A percentile compares a stretch with the other conserved stretches of the same genome.
Conservation (phyloP, 352 stramenopile genomes). For the Phytopythium kandeliae region DNA sequence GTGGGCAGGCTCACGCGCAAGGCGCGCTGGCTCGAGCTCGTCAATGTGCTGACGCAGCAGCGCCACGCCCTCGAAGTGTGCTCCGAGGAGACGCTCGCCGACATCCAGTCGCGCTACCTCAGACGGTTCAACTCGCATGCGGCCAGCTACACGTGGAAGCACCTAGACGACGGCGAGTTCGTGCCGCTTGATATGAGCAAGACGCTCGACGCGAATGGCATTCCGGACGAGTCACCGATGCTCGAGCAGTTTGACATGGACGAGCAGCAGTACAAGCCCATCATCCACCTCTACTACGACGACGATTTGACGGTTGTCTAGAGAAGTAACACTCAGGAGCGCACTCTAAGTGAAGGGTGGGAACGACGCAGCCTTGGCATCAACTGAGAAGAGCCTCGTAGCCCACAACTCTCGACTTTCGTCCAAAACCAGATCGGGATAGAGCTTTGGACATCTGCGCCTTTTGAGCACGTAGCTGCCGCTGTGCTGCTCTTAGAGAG, state of each 20-base stretch:
- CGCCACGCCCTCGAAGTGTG: conserved; percentile 78
- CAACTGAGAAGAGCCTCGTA: too few species aligned
- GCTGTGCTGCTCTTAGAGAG: too few species aligned
- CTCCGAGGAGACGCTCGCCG: conserved; percentile 81
- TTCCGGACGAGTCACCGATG: conserved; percentile 71
- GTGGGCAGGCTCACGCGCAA: conserved; percentile 70
- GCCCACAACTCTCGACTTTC: too few species aligned
- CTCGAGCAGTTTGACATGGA: conserved; percentile 87
- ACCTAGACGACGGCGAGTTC: conserved; percentile 81
- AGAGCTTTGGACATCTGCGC: too few species aligned
- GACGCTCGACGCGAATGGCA: conserved; percentile 86
- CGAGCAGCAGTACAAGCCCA: conserved; percentile 84
- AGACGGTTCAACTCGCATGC: conserved; percentile 80
- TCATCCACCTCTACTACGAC: conserved; percentile 91
- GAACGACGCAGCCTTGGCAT: too few species aligned
- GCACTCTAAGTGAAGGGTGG: too few species aligned
- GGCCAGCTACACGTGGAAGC: conserved; percentile 92
- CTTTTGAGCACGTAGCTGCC: too few species aligned
- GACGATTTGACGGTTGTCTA: conserved; percentile 87
- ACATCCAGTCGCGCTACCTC: conserved; percentile 87
- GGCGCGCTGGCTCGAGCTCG: conserved; percentile 73
- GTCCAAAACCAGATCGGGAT: too few species aligned
- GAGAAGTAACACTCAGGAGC: conserved; percentile 3
- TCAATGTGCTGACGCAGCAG: conserved; percentile 91
- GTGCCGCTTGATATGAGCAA: conserved; percentile 83